phyloP scores from a whole-genome alignment of 2,329 filamentous ascomycete species.

The Aspergillus luchuensis region DNA sequence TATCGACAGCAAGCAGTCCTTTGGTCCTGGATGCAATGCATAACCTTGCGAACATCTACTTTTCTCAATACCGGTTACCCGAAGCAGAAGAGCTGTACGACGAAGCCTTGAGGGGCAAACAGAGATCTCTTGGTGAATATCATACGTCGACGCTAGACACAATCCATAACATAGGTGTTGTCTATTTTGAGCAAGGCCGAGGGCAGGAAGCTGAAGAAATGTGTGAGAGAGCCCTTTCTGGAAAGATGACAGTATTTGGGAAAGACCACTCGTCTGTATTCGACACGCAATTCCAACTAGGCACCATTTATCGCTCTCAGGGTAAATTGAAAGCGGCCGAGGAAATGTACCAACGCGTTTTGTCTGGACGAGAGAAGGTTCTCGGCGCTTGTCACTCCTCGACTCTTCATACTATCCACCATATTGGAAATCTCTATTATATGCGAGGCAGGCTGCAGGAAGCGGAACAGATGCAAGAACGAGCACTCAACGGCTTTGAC shows the following conservation, averaged over 20 bases:
- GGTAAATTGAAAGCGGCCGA: slow-evolving; percentile 27
- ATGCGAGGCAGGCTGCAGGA: neutral
- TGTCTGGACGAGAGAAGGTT: slow-evolving; percentile 22
- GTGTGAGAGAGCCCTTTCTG: neutral
- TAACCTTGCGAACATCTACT: slow-evolving; percentile 28
- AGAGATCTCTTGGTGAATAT: neutral
- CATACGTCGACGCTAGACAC: neutral
- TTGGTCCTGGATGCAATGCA: slow-evolving; percentile 20
- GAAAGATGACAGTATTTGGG: neutral
- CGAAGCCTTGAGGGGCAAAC: slow-evolving; percentile 14
- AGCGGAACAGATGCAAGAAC: slow-evolving; percentile 7
- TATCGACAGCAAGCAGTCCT: neutral
- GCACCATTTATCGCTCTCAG: slow-evolving; percentile 22
- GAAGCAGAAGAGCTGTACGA: slow-evolving; percentile 28
- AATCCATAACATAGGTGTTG: neutral
- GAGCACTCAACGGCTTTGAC: slow-evolving; percentile 14
- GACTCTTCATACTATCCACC: neutral
- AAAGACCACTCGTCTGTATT: slow-evolving; percentile 3
- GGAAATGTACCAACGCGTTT: slow-evolving; percentile 25
- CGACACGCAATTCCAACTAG: slow-evolving; percentile 15
- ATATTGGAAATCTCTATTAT: neutral
- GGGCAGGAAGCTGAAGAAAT: slow-evolving; percentile 4
- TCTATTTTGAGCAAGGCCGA: slow-evolving; percentile 19
- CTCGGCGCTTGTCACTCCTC: slow-evolving; percentile 1
- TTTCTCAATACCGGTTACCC: slow-evolving; percentile 20